Evolutionary conservation across 768 basidiomycete species (phyloP).

Genomic region (Auriscalpium orientale): DNA sequence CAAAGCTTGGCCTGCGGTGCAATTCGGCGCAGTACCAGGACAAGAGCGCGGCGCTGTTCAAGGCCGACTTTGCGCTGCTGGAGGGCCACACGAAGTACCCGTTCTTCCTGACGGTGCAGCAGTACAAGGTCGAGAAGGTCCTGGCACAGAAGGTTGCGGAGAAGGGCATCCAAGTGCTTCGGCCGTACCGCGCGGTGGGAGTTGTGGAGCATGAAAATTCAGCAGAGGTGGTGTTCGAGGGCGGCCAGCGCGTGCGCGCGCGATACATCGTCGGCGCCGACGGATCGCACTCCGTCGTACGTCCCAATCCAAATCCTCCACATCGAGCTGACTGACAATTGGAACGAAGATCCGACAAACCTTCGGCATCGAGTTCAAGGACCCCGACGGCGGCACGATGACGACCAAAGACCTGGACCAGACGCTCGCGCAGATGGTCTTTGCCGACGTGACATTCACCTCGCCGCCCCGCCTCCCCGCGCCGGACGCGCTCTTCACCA

Average conservation of each 20-base stretch:
- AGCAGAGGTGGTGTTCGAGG: background rate
- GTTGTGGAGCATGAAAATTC: background rate
- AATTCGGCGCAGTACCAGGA: background rate
- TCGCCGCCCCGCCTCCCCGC: background rate
- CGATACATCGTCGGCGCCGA: background rate
- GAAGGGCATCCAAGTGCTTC: background rate
- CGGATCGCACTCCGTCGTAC: background rate
- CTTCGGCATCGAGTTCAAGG: background rate
- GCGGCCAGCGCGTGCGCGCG: background rate
- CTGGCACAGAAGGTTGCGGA: background rate
- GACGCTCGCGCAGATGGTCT: background rate
- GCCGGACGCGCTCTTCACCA: background rate
- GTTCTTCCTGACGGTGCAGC: background rate
- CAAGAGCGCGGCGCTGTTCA: background rate
- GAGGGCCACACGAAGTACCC: background rate
- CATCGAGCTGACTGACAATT: background rate
- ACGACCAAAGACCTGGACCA: background rate
- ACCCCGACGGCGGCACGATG: background rate
- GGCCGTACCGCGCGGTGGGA: background rate
- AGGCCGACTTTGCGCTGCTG: background rate
- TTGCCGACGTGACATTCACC: background rate
- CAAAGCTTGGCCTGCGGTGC: background rate
- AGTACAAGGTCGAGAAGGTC: background rate
- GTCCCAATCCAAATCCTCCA: background rate
- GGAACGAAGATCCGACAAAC: background rate